A percentile compares a stretch with the other conserved stretches of the same genome.
Conservation (phyloP, 2,329 filamentous ascomycete genomes). For the Phoma sp. region DNA sequence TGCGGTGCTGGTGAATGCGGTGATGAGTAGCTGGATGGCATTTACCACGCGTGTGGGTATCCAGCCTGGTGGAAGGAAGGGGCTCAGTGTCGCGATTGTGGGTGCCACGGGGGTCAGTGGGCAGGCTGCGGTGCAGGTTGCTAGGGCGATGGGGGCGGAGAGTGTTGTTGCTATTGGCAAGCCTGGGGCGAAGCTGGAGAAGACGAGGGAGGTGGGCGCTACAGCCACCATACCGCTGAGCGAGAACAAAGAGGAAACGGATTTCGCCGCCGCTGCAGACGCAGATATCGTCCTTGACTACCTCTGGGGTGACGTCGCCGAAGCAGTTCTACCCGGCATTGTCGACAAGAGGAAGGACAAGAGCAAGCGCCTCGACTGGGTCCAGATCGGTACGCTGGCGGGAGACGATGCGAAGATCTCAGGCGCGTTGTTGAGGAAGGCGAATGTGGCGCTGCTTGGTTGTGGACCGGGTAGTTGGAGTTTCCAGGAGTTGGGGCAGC, state of each 20-base stretch:
- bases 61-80: slow-evolving; percentile 39
- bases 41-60: slow-evolving; percentile 52
- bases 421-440: neutral
- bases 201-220: slow-evolving; percentile 47
- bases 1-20: slow-evolving; percentile 63
- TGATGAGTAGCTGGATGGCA: slow-evolving; percentile 65
- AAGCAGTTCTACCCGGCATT: slow-evolving; percentile 13
- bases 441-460: neutral
- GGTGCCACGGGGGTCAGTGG: slow-evolving; percentile 62
- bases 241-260: slow-evolving; percentile 55
- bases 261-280: slow-evolving; percentile 55
- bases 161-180: slow-evolving; percentile 60
- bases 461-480: slow-evolving; percentile 7
- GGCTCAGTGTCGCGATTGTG: slow-evolving; percentile 59
- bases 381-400: slow-evolving; percentile 24
- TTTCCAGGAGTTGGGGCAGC: neutral
- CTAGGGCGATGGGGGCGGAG: slow-evolving; percentile 57
- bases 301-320: slow-evolving; percentile 54
- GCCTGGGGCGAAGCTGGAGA: slow-evolving; percentile 51
- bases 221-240: slow-evolving; percentile 56
- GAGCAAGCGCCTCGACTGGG: slow-evolving; percentile 22
- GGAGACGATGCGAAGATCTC: slow-evolving; percentile 2
- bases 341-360: slow-evolving; percentile 21
- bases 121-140: slow-evolving; percentile 56
- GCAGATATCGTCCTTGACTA: slow-evolving; percentile 65